Conservation (phyloP, 768 basidiomycete species). For the Cubamyces sp. region DNA sequence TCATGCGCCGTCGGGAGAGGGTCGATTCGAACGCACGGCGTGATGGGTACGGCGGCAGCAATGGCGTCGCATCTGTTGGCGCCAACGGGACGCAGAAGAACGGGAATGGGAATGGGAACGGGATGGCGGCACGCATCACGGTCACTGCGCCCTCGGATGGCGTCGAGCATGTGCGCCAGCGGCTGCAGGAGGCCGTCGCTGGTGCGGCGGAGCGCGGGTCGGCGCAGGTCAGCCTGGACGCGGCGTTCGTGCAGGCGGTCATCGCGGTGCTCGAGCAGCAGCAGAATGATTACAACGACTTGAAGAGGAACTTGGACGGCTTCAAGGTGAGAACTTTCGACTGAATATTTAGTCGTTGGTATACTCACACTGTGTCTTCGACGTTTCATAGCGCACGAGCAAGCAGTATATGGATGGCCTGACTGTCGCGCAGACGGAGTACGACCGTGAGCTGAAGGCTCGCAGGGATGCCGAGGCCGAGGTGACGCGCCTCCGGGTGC, state of each 20-base stretch:
- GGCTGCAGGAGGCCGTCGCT: conserved; percentile 63
- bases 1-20: conserved; percentile 10
- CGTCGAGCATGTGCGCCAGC: conserved; percentile 49
- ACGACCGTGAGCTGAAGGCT: conserved; percentile 86
- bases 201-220: conserved; percentile 63
- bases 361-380: not conserved
- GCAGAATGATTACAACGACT: conserved; percentile 58
- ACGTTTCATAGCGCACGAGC: conserved; percentile 71
- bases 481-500: conserved; percentile 80
- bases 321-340: conserved; percentile 69
- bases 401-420: conserved; percentile 92
- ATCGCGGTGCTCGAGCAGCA: conserved; percentile 67
- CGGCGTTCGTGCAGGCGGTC: conserved; percentile 72
- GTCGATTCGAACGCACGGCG: conserved; percentile 13
- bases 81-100: conserved; percentile 8
- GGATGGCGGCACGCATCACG: conserved; percentile 42
- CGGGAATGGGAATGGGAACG: not conserved
- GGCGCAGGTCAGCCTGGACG: conserved; percentile 70
- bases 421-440: conserved; percentile 91
- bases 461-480: conserved; percentile 92
- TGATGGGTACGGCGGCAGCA: not conserved
- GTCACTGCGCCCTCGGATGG: conserved; percentile 51
- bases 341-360: not conserved
- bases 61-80: not conserved
- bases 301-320: conserved; percentile 82